Conservation (phyloP, 257 asterid genomes). For the Plantago major region DNA sequence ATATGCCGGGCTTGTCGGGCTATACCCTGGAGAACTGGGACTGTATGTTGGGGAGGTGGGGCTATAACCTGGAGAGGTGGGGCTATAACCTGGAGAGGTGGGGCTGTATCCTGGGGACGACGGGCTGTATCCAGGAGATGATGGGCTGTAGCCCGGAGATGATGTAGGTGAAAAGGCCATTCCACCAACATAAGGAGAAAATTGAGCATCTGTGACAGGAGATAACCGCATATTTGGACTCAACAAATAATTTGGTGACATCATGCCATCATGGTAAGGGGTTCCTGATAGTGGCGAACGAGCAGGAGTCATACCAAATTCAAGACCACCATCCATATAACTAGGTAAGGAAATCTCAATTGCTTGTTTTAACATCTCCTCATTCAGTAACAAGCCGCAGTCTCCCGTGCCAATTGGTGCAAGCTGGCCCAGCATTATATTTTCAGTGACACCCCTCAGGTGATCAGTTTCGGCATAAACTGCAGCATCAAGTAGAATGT, state of each 20-base stretch:
- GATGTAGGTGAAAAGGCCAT: conserved; percentile 90
- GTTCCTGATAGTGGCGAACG: conserved; percentile 84
- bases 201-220: conserved; percentile 72
- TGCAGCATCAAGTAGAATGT: conserved; percentile 97
- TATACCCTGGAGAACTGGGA: too few species aligned
- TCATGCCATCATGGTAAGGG: conserved; percentile 87
- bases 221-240: conserved; percentile 83
- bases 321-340: conserved; percentile 88
- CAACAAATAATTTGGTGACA: conserved; percentile 77
- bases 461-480: conserved; percentile 83
- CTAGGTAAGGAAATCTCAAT: conserved; percentile 89
- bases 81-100: too few species aligned
- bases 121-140: too few species aligned
- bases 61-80: too few species aligned
- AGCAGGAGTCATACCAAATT: conserved; percentile 91
- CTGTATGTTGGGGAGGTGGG: too few species aligned
- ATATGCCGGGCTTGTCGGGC: too few species aligned
- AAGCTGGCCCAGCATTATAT: conserved; percentile 96
- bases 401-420: conserved; percentile 98
- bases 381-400: conserved; percentile 76
- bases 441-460: conserved; percentile 97
- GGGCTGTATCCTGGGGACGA: too few species aligned
- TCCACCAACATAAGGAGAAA: conserved; percentile 79
- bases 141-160: conserved; percentile 82
- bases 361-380: conserved; percentile 90